Conservation (phyloP, 192 early-diverging fungal genomes). For the Lobosporangium transversale region DNA sequence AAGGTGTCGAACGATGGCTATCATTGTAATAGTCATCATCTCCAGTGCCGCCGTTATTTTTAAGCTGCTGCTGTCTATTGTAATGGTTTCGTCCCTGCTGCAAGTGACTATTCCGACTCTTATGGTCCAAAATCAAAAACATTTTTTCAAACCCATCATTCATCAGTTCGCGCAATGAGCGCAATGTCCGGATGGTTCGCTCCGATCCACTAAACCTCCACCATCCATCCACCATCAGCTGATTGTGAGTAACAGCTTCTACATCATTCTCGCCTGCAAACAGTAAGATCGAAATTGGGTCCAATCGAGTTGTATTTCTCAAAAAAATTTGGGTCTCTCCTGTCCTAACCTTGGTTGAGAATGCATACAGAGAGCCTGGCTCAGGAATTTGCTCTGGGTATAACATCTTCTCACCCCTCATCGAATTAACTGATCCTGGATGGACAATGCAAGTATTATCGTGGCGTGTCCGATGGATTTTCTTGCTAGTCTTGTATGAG, state of each 20-base stretch:
- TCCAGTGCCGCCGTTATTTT: not conserved
- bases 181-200: slow-evolving; percentile 29
- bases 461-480: slow-evolving; percentile 50
- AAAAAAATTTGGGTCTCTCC: slow-evolving; percentile 54
- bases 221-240: slow-evolving; percentile 54
- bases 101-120: slow-evolving; percentile 35
- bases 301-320: slow-evolving; percentile 50
- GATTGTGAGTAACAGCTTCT: slow-evolving; percentile 37
- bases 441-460: slow-evolving; percentile 55
- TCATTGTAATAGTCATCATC: slow-evolving; percentile 10
- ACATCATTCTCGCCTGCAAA: slow-evolving; percentile 56
- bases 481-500: slow-evolving; percentile 53
- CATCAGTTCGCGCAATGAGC: slow-evolving; percentile 37
- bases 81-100: slow-evolving; percentile 29
- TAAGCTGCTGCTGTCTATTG: slow-evolving; percentile 10
- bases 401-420: slow-evolving; percentile 40
- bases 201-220: slow-evolving; percentile 52
- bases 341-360: slow-evolving; percentile 53
- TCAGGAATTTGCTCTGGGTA: slow-evolving; percentile 26
- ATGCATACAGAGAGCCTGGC: slow-evolving; percentile 55
- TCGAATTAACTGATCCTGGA: slow-evolving; percentile 56
- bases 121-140: slow-evolving; percentile 51
- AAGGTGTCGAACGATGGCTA: slow-evolving; percentile 42
- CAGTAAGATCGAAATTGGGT: slow-evolving; percentile 53
- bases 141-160: slow-evolving; percentile 50